Evolutionary conservation across 2,329 filamentous ascomycete species (phyloP), one percentile per base, ranked within the genome.

Genomic region (Aspergillus viridinutans): DNA sequence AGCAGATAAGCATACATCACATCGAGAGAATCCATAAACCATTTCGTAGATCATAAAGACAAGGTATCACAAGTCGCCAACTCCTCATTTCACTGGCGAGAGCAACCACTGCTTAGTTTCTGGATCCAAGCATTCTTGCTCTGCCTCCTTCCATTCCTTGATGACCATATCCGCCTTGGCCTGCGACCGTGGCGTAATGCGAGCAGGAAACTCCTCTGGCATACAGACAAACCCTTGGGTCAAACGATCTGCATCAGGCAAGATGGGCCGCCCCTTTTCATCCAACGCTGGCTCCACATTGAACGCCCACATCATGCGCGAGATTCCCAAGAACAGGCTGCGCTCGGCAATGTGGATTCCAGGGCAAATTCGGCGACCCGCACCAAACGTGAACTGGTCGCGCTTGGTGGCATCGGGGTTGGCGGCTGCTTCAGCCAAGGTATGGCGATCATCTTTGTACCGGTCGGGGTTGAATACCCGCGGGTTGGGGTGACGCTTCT

Each of bases 311-410:
- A 82, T 64, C 23, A 83, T 71, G 3, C 79, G 73, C 3, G 80
- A 72, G 32, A 82, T 76, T 12, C 67, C 75, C 7, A 83, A 69
- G 61, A 80, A 81, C 14, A 83, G 61, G 9, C 72, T 76, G 5
- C 77, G 76, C 55, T 81, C 78, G 0, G 81, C 81, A 2, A 86
- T 72, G 53, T 84, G 80, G 29, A 83, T 81, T 0, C 84, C 84
- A 3, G 80, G 83, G 66, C 84, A 87, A 47, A 85, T 77, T 25
- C 84, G 75, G 5, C 83, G 74, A 1, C 83, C 83, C 8, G 79
- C 80, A 21, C 83, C 83, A 54, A 83, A 86, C 0, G 75, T 77
- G 66, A 82, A 84, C 8, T 80, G 77, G 50, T 84, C 82, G 14
- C 81, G 74, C 63, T 81, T 74, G 1, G 70, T 67, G 0, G 70